A percentile compares a stretch with the other conserved stretches of the same genome.
Conservation (phyloP, 2,329 filamentous ascomycete genomes). For the Emmonsiellopsis sp. region DNA sequence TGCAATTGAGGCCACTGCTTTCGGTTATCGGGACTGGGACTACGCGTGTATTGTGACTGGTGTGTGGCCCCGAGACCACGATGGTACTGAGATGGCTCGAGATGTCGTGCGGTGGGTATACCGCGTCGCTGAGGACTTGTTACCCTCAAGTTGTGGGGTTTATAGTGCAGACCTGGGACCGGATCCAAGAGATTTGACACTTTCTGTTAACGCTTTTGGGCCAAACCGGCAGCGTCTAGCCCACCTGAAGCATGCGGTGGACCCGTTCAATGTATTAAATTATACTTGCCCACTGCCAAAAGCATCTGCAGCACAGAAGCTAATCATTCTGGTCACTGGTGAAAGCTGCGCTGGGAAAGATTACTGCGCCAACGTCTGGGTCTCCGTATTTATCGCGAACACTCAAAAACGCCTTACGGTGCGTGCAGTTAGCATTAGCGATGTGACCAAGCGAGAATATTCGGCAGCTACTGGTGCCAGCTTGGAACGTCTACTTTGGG, state of each 20-base stretch:
- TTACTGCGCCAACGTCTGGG: conserved; percentile 48
- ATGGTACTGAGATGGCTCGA: conserved; percentile 33
- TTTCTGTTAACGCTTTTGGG: conserved; percentile 50
- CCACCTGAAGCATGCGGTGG: conserved; percentile 41
- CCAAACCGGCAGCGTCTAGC: conserved; percentile 42
- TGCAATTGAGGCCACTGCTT: conserved; percentile 41
- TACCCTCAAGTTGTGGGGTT: conserved; percentile 42
- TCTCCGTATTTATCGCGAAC: conserved; percentile 26
- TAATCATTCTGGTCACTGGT: conserved; percentile 48
- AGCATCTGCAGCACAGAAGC: conserved; percentile 26
- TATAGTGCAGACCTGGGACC: conserved; percentile 56
- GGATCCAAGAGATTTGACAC: conserved; percentile 45
- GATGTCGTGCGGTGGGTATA: conserved; percentile 48
- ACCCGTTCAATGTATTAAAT: conserved; percentile 44
- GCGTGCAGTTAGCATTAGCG: conserved; percentile 47
- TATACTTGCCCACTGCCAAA: conserved; percentile 47
- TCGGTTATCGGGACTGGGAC: conserved; percentile 55
- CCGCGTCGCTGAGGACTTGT: conserved; percentile 35
- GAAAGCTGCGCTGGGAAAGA: conserved; percentile 50
- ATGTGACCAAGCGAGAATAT: conserved; percentile 49
- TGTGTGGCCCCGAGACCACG: conserved; percentile 48
- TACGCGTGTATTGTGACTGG: conserved; percentile 57
- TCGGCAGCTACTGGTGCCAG: conserved; percentile 42
- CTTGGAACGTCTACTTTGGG: conserved; percentile 36
- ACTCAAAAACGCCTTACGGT: conserved; percentile 23